Conservation (phyloP, 495 filamentous ascomycete genomes). For the Penicillium waksmanii region DNA sequence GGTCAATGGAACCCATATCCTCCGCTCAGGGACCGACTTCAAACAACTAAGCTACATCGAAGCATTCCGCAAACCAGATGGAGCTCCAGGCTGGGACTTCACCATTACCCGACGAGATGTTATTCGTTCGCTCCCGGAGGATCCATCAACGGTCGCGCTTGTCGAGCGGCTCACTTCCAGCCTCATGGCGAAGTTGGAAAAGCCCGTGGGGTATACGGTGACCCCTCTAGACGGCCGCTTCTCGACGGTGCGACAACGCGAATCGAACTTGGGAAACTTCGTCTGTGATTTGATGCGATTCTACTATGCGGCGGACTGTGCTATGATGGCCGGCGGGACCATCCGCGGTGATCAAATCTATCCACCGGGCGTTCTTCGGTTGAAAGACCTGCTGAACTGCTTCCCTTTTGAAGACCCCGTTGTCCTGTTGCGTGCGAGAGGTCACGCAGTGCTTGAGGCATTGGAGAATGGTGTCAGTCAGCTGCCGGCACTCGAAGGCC, state of each 20-base stretch:
- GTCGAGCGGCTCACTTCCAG: constrained; percentile 69
- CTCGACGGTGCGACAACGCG: constrained; percentile 72
- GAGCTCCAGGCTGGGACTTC: constrained; percentile 66
- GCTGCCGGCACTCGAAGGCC: constrained; percentile 81
- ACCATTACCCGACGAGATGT: constrained; percentile 76
- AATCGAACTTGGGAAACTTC: constrained; percentile 88
- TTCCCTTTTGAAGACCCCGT: constrained; percentile 95
- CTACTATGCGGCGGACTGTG: constrained; percentile 78
- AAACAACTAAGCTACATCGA: constrained; percentile 90
- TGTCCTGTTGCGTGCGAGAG: constrained; percentile 70
- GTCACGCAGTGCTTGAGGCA: constrained; percentile 70
- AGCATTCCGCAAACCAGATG: constrained; percentile 56
- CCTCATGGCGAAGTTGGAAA: constrained; percentile 74
- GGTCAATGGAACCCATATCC: constrained; percentile 76
- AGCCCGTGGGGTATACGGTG: constrained; percentile 80
- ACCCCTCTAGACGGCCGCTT: constrained; percentile 84
- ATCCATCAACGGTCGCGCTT: constrained; percentile 56
- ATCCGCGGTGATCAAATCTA: constrained; percentile 90
- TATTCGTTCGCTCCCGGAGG: constrained; percentile 64
- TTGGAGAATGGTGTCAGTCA: constrained; percentile 81
- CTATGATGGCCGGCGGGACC: constrained; percentile 86
- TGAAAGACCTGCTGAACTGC: constrained; percentile 78
- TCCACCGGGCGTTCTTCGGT: constrained; percentile 70
- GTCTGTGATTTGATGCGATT: constrained; percentile 88
- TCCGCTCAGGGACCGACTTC: constrained; percentile 86